These are phyloP conservation scores for Botrytis byssoidea DNA, from an alignment of 2,329 filamentous ascomycete species.

Conservation along the genomic window DNA sequence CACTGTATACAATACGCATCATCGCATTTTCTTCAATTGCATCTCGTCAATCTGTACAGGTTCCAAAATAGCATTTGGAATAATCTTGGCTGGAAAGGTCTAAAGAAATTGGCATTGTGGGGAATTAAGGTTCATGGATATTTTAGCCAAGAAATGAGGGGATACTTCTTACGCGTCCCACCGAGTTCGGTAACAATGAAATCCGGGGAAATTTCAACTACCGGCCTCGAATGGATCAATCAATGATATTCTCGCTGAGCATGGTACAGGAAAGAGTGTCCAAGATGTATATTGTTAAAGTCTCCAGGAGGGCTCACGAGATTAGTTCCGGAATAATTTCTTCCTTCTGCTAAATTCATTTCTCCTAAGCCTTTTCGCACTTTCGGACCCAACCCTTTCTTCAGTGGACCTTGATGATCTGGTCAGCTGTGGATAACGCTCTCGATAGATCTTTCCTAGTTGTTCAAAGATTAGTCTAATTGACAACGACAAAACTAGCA, in stretches of 20 bases:
- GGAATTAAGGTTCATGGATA: not conserved
- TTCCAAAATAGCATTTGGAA: not conserved
- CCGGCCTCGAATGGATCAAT: not conserved
- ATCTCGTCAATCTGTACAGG: not conserved
- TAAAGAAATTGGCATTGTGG: not conserved
- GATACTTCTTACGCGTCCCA: not conserved
- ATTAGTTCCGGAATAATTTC: conserved; percentile 5
- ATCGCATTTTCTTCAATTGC: not conserved
- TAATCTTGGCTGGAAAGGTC: not conserved
- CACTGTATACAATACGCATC: not conserved
- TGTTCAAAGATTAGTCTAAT: not conserved
- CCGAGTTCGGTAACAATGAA: not conserved
- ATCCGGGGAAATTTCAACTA: conserved; percentile 11
- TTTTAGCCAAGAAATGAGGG: not conserved
- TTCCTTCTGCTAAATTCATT: not conserved
- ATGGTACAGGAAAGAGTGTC: not conserved
- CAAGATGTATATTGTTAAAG: not conserved
- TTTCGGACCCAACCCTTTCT: not conserved
- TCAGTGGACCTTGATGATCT: not conserved
- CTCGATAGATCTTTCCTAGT: not conserved
- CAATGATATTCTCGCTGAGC: not conserved
- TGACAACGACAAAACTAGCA: not conserved
- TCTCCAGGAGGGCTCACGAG: not conserved
- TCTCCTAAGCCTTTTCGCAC: not conserved
- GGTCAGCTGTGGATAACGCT: not conserved